Evolutionary conservation across 2,329 filamentous ascomycete species (phyloP).

Genomic region (Sporothrix luriei): DNA sequence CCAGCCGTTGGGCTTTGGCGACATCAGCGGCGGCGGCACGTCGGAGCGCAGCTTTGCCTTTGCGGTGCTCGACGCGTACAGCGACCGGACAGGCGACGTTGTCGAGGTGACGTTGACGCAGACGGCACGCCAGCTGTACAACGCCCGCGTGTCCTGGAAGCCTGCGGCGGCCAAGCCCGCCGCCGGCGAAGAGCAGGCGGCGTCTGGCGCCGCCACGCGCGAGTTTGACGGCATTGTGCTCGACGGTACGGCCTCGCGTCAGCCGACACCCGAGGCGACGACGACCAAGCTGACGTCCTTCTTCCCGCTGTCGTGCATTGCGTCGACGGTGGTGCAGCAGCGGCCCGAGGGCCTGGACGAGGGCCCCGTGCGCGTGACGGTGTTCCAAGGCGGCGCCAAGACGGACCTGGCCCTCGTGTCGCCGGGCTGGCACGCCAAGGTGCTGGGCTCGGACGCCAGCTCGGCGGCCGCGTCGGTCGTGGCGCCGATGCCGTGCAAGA

Average conservation of each 20-base stretch:
- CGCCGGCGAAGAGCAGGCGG: background rate
- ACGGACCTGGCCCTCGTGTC: constrained; percentile 59
- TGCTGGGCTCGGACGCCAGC: constrained; percentile 68
- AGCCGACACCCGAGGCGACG: constrained; percentile 25
- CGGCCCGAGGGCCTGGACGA: constrained; percentile 38
- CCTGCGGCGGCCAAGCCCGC: background rate
- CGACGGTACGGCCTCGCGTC: constrained; percentile 41
- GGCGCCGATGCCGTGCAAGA: constrained; percentile 97
- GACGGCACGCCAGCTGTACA: constrained; percentile 52
- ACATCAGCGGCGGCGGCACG: constrained; percentile 41
- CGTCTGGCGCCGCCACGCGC: constrained; percentile 36
- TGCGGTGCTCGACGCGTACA: constrained; percentile 62
- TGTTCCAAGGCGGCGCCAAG: constrained; percentile 72
- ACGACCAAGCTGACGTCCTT: constrained; percentile 64
- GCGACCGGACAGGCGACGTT: constrained; percentile 52
- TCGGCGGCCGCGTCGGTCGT: constrained; percentile 80
- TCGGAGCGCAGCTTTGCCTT: constrained; percentile 55
- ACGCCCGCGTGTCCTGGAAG: constrained; percentile 50
- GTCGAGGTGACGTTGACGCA: constrained; percentile 57
- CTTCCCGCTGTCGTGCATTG: constrained; percentile 78
- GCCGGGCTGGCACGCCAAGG: constrained; percentile 84
- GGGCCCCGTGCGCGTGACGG: constrained; percentile 61
- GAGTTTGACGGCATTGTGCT: constrained; percentile 53
- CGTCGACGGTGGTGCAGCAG: constrained; percentile 72
- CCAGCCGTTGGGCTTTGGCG: constrained; percentile 58